phyloP scores from a whole-genome alignment of 805 yeast genomes.

The Kregervanrija fluxuum region DNA sequence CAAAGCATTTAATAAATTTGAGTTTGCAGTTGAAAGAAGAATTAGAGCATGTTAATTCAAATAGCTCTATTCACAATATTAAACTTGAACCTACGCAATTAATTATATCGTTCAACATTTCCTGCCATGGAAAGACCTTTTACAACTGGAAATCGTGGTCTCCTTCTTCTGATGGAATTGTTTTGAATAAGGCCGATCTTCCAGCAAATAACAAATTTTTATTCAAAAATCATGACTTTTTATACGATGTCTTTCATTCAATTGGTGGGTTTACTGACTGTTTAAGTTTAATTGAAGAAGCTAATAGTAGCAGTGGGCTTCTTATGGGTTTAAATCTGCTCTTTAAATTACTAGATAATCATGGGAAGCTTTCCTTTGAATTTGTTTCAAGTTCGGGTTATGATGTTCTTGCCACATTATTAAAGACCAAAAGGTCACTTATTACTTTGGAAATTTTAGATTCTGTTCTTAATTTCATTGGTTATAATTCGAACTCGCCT shows the following conservation, averaged over 20 bases:
- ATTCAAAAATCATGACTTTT: conserved; percentile 12
- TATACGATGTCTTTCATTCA: conserved; percentile 25
- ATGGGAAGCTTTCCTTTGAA: conserved; percentile 43
- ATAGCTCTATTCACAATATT: too few species aligned
- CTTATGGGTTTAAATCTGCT: conserved; percentile 32
- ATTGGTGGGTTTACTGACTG: conserved; percentile 47
- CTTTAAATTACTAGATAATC: conserved; percentile 35
- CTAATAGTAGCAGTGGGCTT: conserved; percentile 30
- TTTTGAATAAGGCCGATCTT: too few species aligned
- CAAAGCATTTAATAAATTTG: background rate
- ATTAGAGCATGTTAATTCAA: too few species aligned
- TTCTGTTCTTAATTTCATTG: conserved; percentile 43
- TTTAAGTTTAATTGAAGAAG: conserved; percentile 38
- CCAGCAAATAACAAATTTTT: conserved; percentile 1
- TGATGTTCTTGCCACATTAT: conserved; percentile 45
- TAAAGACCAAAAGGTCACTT: conserved; percentile 37
- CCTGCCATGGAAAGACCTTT: too few species aligned
- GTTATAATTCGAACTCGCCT: conserved; percentile 46
- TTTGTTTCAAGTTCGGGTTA: conserved; percentile 57
- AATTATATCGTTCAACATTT: too few species aligned
- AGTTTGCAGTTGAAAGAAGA: too few species aligned
- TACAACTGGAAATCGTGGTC: too few species aligned
- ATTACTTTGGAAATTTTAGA: conserved; percentile 40
- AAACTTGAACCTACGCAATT: too few species aligned
- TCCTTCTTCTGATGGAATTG: too few species aligned